Evolutionary conservation across 2,329 filamentous ascomycete species (phyloP), one percentile per base, ranked within the genome.

Genomic region (Reticulascus tulasneorum): DNA sequence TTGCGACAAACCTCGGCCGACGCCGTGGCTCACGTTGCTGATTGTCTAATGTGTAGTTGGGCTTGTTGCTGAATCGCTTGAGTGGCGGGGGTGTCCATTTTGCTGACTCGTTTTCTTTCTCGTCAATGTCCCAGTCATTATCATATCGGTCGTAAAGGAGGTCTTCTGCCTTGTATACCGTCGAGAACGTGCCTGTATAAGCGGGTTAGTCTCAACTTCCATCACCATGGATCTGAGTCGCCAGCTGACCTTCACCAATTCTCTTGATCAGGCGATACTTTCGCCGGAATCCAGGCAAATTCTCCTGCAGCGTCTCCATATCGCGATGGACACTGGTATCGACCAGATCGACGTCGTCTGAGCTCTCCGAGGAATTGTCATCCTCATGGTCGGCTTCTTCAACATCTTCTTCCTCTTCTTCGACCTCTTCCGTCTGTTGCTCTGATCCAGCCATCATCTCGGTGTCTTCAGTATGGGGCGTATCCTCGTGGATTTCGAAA

Each of bases 131-230:
- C 89, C 91, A 97, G 46, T 82, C 77, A 56, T 96, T 96, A 45
- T 85, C 70, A 61, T 87, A 94, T 40, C 75, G 70, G 46, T 93
- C 78, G 58, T 96, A 95, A 37, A 84, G 73, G 18, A 97, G 66
- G 57, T 98, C 93, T 61, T 97, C 89, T 15, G 94, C 93, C 62
- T 98, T 98, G 73, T 98, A 98, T 10, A 98, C 93, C 3, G 93
- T 97, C 1, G 93, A 97, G 58, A 98, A 98, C 2, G 93, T 98
- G 39, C 93, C 89, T 95, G 47, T 8, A 23, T n/a, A 9, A 3
- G n/a, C n/a, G n/a, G n/a, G n/a, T n/a, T n/a, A n/a, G n/a, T n/a
- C n/a, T n/a, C n/a, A n/a, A n/a, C n/a, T n/a, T n/a, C n/a, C n/a
- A n/a, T n/a, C n/a, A n/a, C n/a, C n/a, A n/a, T n/a, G n/a, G n/a